Evolutionary conservation across 2,329 filamentous ascomycete species (phyloP).

Genomic region (Elsinoe arachidis): DNA sequence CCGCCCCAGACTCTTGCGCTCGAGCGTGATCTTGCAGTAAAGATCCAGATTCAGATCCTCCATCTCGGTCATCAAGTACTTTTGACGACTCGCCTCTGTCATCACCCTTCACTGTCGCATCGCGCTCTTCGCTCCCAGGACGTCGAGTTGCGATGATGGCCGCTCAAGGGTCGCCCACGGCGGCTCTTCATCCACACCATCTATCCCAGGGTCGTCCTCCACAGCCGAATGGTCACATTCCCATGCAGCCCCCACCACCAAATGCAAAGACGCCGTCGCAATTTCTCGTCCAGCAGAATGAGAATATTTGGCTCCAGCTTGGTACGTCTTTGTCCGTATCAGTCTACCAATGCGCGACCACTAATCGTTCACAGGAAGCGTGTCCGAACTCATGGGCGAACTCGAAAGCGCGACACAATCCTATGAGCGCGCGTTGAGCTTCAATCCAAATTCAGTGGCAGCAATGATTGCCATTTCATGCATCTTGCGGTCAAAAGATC

Average conservation of each 20-base stretch:
- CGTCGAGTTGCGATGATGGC: conserved; percentile 22
- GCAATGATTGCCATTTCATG: conserved; percentile 93
- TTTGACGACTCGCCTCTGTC: not conserved
- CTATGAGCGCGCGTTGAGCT: conserved; percentile 80
- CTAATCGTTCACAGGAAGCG: conserved; percentile 52
- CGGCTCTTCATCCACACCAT: conserved; percentile 60
- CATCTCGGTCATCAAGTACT: not conserved
- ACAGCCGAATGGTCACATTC: conserved; percentile 43
- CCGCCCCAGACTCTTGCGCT: not conserved
- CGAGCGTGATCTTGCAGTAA: not conserved
- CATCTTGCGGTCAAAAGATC: conserved; percentile 83
- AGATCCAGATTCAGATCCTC: conserved; percentile 3
- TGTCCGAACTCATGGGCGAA: conserved; percentile 81
- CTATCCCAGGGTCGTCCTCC: conserved; percentile 55
- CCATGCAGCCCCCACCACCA: conserved; percentile 39
- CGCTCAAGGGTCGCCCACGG: conserved; percentile 65
- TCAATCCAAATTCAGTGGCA: conserved; percentile 78
- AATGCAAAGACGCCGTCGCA: conserved; percentile 58
- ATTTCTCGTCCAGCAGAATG: conserved; percentile 70
- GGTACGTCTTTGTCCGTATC: conserved; percentile 51
- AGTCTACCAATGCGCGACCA: not conserved
- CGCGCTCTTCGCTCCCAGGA: not conserved
- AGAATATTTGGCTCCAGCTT: conserved; percentile 84
- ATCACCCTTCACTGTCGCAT: not conserved
- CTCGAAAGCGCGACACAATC: conserved; percentile 80